A percentile compares a stretch with the other conserved stretches of the same genome.
Evolutionary conservation across 2,329 filamentous ascomycete species (phyloP).

Genomic region (Monosporascus cannonballus): DNA sequence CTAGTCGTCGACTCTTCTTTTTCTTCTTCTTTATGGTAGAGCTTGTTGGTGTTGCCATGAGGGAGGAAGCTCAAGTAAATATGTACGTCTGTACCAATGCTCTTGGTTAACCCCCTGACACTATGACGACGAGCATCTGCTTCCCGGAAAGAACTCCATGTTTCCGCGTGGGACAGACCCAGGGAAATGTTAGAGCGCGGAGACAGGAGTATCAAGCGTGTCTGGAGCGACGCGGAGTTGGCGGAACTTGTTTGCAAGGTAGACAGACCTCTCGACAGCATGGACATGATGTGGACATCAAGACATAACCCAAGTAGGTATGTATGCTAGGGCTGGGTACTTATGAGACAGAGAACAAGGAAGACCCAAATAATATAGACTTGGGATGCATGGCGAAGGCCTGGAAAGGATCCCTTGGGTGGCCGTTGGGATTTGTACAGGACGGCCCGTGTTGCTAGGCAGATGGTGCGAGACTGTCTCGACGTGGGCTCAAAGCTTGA

Average conservation of each 20-base stretch:
- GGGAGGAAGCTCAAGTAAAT: not conserved
- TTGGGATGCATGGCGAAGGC: no score
- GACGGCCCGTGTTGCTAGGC: not conserved
- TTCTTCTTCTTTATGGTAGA: not conserved
- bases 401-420: no score
- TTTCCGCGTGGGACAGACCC: not conserved
- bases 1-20: not conserved
- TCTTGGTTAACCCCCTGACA: not conserved
- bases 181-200: not conserved
- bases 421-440: not conserved
- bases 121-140: slow-evolving; percentile 4
- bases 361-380: no score
- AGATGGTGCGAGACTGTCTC: not conserved
- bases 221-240: no score
- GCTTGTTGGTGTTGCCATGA: not conserved
- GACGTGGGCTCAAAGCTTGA: not conserved
- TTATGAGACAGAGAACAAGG: no score
- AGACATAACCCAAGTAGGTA: no score
- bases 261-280: no score
- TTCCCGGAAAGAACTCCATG: not conserved
- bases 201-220: not conserved
- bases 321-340: no score
- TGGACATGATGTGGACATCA: no score
- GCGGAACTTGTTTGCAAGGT: no score
- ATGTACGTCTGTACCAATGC: not conserved